Evolutionary conservation across 129 eudicot genomes (phyloP), one percentile per base, ranked within the genome.

Genomic region (Ambrosia artemisiifolia): DNA sequence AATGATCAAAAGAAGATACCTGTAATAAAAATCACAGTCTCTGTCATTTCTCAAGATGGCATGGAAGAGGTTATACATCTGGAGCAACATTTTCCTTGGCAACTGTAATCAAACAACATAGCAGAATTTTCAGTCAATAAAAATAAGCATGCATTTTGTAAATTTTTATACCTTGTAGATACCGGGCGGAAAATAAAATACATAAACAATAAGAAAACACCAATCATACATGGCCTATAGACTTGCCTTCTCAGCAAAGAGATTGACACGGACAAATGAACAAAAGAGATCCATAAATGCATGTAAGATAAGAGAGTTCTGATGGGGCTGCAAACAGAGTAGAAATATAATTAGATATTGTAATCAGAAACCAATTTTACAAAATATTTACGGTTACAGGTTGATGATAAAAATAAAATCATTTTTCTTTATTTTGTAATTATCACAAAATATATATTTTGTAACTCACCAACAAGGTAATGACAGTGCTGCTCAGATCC

Each of bases 241-340:
- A 75, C 88, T 81, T 87, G 81, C 98, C 96, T 90, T 93, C 85
- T 93, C 98, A 68, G 96, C 84, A 79, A 93, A 90, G 62, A 93
- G 90, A 87, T 93, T 93, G 51, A 93, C 98, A 30, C 96, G 95
- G 63, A 90, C 96, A 84, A 93, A 93, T 19, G 98, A 84, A 73
- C 98, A 93, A 77, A 93, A 93, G 59, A 93, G 95, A 78, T 90
- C 98, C 96, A 93, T 93, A 77, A 93, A 93, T 62, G 88, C 98
- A 46, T 93, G 96, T 74, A 93, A 81, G 89, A 93, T 89, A 63
- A 93, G 92, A 72, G 95, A 89, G 79, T 93, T 93, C 78, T 93
- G 98, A 80, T 93, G 98, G 48, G 98, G 98, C 98, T 93, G 95
- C 87, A 85, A 81, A 54, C 44, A 32, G 76, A 83, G 82, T 78